Percentiles rank a stretch among this genome's conserved stretches.
Conservation (phyloP, 176 grass and related monocot species). For the Carex scoparia region DNA sequence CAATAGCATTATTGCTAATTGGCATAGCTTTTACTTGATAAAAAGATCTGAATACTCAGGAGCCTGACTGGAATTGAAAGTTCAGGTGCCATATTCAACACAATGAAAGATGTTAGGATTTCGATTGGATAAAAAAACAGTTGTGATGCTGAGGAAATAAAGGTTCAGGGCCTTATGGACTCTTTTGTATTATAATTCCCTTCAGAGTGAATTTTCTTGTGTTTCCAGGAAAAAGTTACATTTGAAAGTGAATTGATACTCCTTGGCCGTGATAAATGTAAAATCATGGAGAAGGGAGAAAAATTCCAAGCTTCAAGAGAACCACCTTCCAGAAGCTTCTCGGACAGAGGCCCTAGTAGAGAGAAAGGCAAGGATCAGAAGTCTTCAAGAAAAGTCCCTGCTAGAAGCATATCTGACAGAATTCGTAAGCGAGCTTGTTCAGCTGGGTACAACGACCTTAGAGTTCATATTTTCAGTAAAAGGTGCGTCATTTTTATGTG, state of each 20-base stretch:
- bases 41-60: not conserved
- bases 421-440: not conserved
- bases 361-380: not conserved
- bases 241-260: constrained; percentile 5
- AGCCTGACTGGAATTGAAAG: not conserved
- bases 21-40: not conserved
- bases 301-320: constrained; percentile 6
- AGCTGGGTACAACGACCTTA: constrained; percentile 1
- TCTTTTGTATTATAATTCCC: not conserved
- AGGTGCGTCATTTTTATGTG: not conserved
- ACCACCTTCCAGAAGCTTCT: constrained; percentile 19
- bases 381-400: not conserved
- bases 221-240: not conserved
- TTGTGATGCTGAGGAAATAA: not conserved
- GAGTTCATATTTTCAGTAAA: not conserved
- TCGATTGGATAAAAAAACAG: not conserved
- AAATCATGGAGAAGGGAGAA: not conserved
- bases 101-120: not conserved
- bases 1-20: not conserved
- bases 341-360: not conserved
- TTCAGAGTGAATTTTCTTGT: not conserved
- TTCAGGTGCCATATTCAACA: not conserved
- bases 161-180: not conserved
- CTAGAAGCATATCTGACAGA: constrained; percentile 11
- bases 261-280: constrained; percentile 13